These are phyloP conservation scores for Lepidium africanum DNA, from an alignment of 345 rosid species.

Conservation along the genomic window DNA sequence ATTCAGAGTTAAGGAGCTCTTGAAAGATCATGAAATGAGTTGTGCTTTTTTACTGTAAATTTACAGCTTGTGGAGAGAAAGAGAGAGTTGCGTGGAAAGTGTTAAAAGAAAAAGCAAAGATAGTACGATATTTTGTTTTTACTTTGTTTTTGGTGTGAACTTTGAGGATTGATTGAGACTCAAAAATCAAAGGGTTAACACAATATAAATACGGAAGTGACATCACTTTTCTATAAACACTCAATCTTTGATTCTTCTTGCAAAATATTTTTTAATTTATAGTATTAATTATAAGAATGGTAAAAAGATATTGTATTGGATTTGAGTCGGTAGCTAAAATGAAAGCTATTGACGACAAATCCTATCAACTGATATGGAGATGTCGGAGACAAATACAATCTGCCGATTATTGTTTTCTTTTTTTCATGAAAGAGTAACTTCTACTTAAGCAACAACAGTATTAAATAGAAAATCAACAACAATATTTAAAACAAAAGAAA, in stretches of 20 bases:
- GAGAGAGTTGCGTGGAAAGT: constrained; percentile 25
- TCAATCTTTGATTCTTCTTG: neutral
- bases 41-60: neutral
- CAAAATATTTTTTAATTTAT: no score
- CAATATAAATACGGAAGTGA: neutral
- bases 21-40: constrained; percentile 7
- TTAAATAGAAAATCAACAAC: neutral
- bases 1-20: neutral
- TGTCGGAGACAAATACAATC: constrained; percentile 22
- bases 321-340: neutral
- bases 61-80: neutral
- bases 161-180: constrained; percentile 25
- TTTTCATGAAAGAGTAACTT: neutral
- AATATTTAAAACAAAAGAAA: neutral
- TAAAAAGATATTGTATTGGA: neutral
- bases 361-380: constrained; percentile 7
- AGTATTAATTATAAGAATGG: neutral
- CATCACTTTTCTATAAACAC: neutral
- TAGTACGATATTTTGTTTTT: constrained; percentile 15
- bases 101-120: constrained; percentile 7
- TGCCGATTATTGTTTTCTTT: neutral
- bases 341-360: constrained; percentile 1
- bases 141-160: constrained; percentile 23
- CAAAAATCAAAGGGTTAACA: neutral
- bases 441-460: neutral